These are phyloP conservation scores for Globisporangium radiosum DNA, from an alignment of 352 stramenopile genomes.

Conservation along the genomic window DNA sequence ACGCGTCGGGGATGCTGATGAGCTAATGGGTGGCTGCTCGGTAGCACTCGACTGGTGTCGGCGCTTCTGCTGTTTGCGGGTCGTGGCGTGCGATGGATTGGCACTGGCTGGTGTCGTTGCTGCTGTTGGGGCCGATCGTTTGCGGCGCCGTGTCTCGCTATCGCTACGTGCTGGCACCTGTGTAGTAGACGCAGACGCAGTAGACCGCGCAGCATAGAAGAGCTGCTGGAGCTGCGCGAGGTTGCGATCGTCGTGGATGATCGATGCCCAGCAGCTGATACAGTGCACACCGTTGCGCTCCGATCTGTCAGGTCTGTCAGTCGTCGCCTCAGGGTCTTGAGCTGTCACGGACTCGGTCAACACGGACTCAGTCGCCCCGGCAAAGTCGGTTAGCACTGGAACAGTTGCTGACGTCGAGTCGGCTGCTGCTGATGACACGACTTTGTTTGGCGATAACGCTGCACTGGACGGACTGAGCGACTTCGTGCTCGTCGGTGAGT, in stretches of 20 bases:
- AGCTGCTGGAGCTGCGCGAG: slow-evolving; percentile 5
- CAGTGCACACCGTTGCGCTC: slow-evolving; percentile 1
- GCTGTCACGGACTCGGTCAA: no score
- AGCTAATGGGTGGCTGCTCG: not conserved
- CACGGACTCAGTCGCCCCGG: no score
- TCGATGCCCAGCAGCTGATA: slow-evolving; percentile 6
- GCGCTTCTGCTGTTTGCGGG: not conserved
- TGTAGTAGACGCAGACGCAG: not conserved
- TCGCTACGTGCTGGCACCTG: not conserved
- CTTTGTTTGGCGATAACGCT: no score
- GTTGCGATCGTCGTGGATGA: slow-evolving; percentile 6
- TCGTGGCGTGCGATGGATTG: no score
- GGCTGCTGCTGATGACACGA: no score
- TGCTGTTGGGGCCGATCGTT: not conserved
- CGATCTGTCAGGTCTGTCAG: not conserved
- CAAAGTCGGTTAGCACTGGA: no score
- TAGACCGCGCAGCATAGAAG: slow-evolving; percentile 2
- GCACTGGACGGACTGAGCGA: no score
- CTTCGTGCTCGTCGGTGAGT: no score
- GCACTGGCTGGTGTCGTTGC: not conserved
- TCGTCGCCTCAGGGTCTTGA: not conserved
- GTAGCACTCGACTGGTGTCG: not conserved
- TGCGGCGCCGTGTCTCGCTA: not conserved
- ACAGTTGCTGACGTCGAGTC: no score
- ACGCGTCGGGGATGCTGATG: not conserved